Conservation (phyloP, 495 filamentous ascomycete genomes). For the Glarea lozoyensis region DNA sequence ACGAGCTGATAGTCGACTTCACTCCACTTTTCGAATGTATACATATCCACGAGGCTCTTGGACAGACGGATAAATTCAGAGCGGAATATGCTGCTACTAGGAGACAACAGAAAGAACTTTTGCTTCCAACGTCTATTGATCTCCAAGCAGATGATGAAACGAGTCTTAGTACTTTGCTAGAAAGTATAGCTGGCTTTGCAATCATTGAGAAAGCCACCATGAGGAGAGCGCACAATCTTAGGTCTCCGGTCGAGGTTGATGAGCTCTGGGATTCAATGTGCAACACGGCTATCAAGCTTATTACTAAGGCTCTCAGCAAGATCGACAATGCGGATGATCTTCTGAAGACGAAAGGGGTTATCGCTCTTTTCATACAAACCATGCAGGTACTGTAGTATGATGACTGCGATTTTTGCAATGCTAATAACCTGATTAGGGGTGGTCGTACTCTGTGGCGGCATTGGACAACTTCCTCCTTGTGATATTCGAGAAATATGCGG, state of each 20-base stretch:
- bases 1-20: constrained; percentile 89
- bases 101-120: constrained; percentile 81
- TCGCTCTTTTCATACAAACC: constrained; percentile 93
- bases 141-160: constrained; percentile 63
- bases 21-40: constrained; percentile 90
- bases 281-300: constrained; percentile 70
- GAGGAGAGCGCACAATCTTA: constrained; percentile 69
- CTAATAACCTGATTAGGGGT: constrained; percentile 47
- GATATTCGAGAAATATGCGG: constrained; percentile 87
- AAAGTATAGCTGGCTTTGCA: constrained; percentile 91
- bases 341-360: constrained; percentile 81
- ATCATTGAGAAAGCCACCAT: constrained; percentile 94
- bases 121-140: constrained; percentile 65
- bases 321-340: constrained; percentile 78
- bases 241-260: constrained; percentile 85
- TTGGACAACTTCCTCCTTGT: constrained; percentile 76
- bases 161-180: constrained; percentile 74
- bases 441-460: constrained; percentile 75
- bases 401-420: constrained; percentile 17
- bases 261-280: constrained; percentile 99
- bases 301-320: constrained; percentile 63
- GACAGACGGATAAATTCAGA: constrained; percentile 83
- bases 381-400: constrained; percentile 57
- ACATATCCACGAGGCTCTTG: constrained; percentile 93
- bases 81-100: constrained; percentile 85